Evolutionary conservation across 345 rosid genomes (phyloP), one percentile per base, ranked within the genome.

Genomic region (Geranium brycei): DNA sequence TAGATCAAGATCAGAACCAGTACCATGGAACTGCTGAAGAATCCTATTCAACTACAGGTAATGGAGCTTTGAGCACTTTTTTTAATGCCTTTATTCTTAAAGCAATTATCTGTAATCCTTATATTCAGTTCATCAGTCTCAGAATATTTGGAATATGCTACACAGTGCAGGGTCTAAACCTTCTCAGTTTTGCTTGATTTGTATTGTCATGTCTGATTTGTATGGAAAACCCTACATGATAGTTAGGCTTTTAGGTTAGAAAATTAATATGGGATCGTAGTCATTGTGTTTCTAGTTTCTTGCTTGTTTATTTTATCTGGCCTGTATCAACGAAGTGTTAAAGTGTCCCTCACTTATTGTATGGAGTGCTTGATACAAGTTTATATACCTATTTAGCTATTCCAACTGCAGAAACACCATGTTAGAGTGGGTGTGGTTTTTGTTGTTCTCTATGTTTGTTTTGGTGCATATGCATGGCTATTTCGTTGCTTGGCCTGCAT

Each of bases 1-100:
- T 19, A n/a, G 71, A 62, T 30, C 72, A 64, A 19, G 30, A 61
- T 53, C 69, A 63, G 60, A 53, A 59, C 41, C 69, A 12, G 12
- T 63, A 41, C 14, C 32, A 58, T 19, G 17, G 38, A 15, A n/a
- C 62, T 23, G 40, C 60, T 40, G 74, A 65, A 69, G 23, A 3
- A 23, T 18, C 67, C 40, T 23, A 57, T 18, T 7, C 19, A 11
- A 64, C 38, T 69, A 59, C 55, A 30, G 71, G 68, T 66, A 55
- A 19, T 35, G 56, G 60, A 55, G 67, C 60, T 47, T 8, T 47
- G 53, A 47, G 53, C 53, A 47, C 53, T 47, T 47, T 11, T 5
- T 5, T 47, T 3, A 8, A 61, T 57, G 58, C 31, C 23, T 32
- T 68, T 31, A 7, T 57, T 57, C 6, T n/a, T 15, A 47, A 31